Evolutionary conservation across 2,329 filamentous ascomycete species (phyloP).

Genomic region (Aspergillus fumigatus): DNA sequence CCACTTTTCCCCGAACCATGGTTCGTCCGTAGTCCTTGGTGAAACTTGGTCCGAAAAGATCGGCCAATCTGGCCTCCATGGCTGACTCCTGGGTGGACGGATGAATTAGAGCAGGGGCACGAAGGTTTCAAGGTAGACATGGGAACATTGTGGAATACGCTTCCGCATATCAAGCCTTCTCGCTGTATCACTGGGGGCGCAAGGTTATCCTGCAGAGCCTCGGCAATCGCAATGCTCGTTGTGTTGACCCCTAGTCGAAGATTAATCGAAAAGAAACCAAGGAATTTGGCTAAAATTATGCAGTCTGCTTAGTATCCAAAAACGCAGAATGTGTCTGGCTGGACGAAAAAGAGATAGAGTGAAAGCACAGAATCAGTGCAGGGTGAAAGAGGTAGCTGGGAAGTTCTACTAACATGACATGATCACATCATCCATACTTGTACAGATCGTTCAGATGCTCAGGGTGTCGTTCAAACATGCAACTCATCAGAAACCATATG

Average conservation of each 20-base stretch:
- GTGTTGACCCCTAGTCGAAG: not conserved
- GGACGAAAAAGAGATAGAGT: not conserved
- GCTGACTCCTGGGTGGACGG: not conserved
- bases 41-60: not conserved
- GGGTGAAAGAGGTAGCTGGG: not conserved
- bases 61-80: not conserved
- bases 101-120: not conserved
- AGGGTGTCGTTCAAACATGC: not conserved
- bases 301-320: not conserved
- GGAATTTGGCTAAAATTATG: not conserved
- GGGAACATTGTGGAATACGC: not conserved
- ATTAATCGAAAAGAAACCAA: not conserved
- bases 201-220: too few species aligned
- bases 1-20: not conserved
- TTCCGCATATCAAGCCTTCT: too few species aligned
- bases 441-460: conserved; percentile 10
- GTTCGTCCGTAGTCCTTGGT: not conserved
- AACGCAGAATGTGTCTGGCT: not conserved
- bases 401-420: conserved; percentile 18
- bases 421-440: conserved; percentile 19
- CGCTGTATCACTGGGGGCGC: too few species aligned
- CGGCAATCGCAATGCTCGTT: not conserved
- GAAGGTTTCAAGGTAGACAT: not conserved
- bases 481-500: not conserved
- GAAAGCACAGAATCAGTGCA: not conserved